phyloP scores from a whole-genome alignment of 345 rosid species.

The Populus ilicifolia region DNA sequence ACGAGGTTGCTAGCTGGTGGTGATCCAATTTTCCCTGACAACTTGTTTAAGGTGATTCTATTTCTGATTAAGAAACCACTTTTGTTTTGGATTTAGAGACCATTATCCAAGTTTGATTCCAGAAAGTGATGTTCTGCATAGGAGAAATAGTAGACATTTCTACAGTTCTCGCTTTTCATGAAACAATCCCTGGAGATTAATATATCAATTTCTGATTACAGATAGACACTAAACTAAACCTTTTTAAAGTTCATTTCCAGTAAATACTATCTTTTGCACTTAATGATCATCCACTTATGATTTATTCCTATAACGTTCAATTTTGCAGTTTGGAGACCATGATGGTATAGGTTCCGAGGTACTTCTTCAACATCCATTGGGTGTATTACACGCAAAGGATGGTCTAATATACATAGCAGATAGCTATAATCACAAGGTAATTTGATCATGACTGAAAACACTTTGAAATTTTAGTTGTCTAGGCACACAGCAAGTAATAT shows the following conservation, averaged over 20 bases:
- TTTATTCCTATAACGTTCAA: background rate
- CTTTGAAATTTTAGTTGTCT: background rate
- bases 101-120: background rate
- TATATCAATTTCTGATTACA: background rate
- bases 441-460: background rate
- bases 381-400: conserved; percentile 63
- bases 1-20: conserved; percentile 87
- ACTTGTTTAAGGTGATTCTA: conserved; percentile 68
- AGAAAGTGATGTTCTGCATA: too few species aligned
- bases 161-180: too few species aligned
- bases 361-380: conserved; percentile 90
- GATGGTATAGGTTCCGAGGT: conserved; percentile 91
- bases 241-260: background rate
- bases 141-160: too few species aligned
- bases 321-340: conserved; percentile 79
- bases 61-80: conserved; percentile 8
- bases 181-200: too few species aligned
- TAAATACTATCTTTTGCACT: background rate
- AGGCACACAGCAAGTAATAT: background rate
- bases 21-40: conserved; percentile 73
- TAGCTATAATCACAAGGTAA: conserved; percentile 94
- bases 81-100: background rate
- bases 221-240: background rate
- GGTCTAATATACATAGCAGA: conserved; percentile 81
- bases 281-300: background rate